Base-by-base conservation (phyloP, 371 early-diverging fungal genomes). In the Mucor indicus region DNA sequence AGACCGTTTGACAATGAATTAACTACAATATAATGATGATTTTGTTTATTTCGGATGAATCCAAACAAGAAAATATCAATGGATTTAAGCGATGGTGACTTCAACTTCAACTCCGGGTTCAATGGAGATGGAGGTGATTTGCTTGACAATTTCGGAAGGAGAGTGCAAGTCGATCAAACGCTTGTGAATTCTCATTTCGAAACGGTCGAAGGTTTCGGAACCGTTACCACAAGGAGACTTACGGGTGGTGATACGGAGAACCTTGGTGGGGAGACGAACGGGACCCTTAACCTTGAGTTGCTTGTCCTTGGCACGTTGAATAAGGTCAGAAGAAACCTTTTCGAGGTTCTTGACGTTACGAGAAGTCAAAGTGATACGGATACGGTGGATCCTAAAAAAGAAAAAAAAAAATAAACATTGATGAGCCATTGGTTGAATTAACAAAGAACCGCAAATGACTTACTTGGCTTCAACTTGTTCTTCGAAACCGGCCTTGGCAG, bases 211-310 rank as follows among this genome's bases (percentile, higher is more conserved):
- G 82, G 93, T 93, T 87, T 98, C 97, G 80, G 98, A 94, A 90
- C 99, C 99, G 81, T 99, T 93, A 91, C 99, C 98, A 81, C 93
- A 93, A 71, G 99, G 98, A 45, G 98, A 88, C 87, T 98, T 98
- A 69, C 98, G 91, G 83, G 98, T 98, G 85, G 98, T 97, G 85
- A 98, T 95, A 59, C 84, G 77, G 64, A 98, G 90, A 62, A 86
- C 82, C 91, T 96, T 96, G 87, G 98, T 98, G 69, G 98, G 99
- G 62, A 99, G 84, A 69, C 97, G 95, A 68, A 95, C 95, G 78
- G 98, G 98, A 47, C 98, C 96, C 87, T 95, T 94, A 66, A 98
- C 94, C 80, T 89, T 87, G 60, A 96, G 89, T 63, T 91, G 78
- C 91, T 96, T 95, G 80, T 96, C 96, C 91, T 95, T 96, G 81